Base-by-base conservation (phyloP, 2,329 filamentous ascomycete species). In the Penicillium freii region DNA sequence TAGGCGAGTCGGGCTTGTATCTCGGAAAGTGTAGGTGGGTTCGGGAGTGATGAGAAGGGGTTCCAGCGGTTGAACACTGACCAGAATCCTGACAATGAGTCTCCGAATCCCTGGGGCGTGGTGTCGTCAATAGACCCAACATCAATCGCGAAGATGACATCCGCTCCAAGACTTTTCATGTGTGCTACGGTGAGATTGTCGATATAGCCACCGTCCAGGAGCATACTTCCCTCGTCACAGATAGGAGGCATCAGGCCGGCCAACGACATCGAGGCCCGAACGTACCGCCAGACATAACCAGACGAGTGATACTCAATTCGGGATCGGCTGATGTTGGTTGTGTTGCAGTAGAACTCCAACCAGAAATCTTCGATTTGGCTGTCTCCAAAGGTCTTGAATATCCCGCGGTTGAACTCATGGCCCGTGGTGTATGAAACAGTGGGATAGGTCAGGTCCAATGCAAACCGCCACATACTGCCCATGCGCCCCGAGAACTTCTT, bases 401-500 rank as follows among this genome's bases (percentile, higher is more conserved):
- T 97, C 40, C 94, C 94, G 7, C 94, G 90, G 68, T 99, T 99
- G 83, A 99, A 99, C 69, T 99, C 94, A 71, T 99, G 94, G 0
- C 94, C 94, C 0, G 94, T 99, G 0, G 95, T 99, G 76, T 99
- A 99, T 1, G 93, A 96, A 8, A 91, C 91, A 6, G 93, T 94
- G 0, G 94, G 94, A 73, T 99, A 99, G 0, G 94, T 99, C 66
- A 99, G 76, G 71, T 99, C 94, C 3, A 99, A 81, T 1, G 92
- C 92, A 73, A 99, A 97, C n/a, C 94, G 87, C 94, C 94, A 99
- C 77, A 97, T 91, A 75, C 93, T 97, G 44, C 91, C 91, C 95
- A 99, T 99, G n/a, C 95, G 89, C 5, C 94, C 92, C 0, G 94
- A 86, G 73, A 99, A 99, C 73, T 97, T 97, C 82, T 99, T 99